Base-by-base conservation (phyloP, 805 yeast genomes). In the Metschnikowia dekortorum region DNA sequence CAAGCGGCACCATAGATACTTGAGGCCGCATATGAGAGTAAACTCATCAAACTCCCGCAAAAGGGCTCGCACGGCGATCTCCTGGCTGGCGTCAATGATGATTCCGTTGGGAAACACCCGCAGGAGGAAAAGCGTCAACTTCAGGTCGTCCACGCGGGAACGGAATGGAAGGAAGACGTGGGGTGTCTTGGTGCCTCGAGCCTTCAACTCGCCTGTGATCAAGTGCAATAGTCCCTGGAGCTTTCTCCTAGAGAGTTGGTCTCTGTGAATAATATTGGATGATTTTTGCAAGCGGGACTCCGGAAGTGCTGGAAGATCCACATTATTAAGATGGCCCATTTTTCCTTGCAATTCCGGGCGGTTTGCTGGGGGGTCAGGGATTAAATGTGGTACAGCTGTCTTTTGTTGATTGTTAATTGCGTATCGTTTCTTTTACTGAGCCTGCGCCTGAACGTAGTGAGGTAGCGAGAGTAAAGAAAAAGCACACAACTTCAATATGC, bases 1-100 rank as follows among this genome's bases (percentile, higher is more conserved):
- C 18, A 91, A 67, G 51, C 97, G 74, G 53, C 91, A 81, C 97
- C 97, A 90, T 42, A 89, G 73, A 68, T 87, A 90, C 63, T 89
- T 89, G 52, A 90, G 71, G 1, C 85, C 85, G 50, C 89, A 79
- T 35, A 87, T 81, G 38, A 90, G 68, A 1, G 91, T 85, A 64
- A 80, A 84, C 49, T 82, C 89, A 56, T 87, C 89, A 39, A 65
- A 63, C 45, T 70, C 60, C 44, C 73, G 64, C 5, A 87, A 72
- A 2, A 77, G 84, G 29, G 71, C 65, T 36, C 72, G 68, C 37
- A 81, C 54, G 1, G 56, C 61, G 5, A 68, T 67, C 30, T 75
- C 75, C 7, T 74, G 53, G 33, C 52, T 44, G 30, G 57, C 45
- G 26, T 54, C 51, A 2, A 74, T 61, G 26, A 84, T 68, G 28